Conservation (phyloP, 1,139 yeast species). For the Suhomyces yuchorum region DNA sequence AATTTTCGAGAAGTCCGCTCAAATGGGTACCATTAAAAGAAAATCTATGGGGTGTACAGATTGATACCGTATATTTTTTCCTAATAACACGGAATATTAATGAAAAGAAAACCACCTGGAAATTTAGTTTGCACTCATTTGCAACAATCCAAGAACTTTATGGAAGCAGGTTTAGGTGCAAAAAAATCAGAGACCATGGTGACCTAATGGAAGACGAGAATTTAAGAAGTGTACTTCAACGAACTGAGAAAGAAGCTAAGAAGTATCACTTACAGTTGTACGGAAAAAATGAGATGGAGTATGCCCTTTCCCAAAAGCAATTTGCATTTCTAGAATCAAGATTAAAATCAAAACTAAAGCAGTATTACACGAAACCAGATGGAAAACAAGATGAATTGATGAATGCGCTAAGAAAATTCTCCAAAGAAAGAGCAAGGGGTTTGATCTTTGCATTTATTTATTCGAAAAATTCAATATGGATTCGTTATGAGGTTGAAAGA, state of each 20-base stretch:
- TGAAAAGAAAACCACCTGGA: not conserved
- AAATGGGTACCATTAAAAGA: not conserved
- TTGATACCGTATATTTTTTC: not conserved
- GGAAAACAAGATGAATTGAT: conserved; percentile 23
- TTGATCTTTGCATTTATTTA: conserved; percentile 48
- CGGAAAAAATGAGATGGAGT: not conserved
- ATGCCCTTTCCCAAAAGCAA: conserved; percentile 21
- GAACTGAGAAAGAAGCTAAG: not conserved
- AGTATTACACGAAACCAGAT: conserved; percentile 20
- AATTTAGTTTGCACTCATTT: not conserved
- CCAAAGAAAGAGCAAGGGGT: conserved; percentile 41
- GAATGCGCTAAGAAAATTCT: conserved; percentile 23
- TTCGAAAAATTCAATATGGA: conserved; percentile 29
- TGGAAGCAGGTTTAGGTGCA: not conserved
- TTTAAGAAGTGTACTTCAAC: not conserved
- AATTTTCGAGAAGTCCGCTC: not conserved
- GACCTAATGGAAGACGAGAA: not conserved
- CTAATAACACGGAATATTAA: not conserved
- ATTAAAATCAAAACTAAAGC: conserved; percentile 20
- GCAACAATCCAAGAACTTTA: not conserved
- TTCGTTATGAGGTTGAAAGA: conserved; percentile 34
- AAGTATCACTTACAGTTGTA: not conserved
- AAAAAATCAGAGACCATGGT: not conserved
- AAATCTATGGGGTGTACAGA: not conserved
- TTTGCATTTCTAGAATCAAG: conserved; percentile 17